A percentile compares a stretch with the other conserved stretches of the same genome.
Conservation (phyloP, 2,329 filamentous ascomycete species). For the Thielaviopsis ethacetica region DNA sequence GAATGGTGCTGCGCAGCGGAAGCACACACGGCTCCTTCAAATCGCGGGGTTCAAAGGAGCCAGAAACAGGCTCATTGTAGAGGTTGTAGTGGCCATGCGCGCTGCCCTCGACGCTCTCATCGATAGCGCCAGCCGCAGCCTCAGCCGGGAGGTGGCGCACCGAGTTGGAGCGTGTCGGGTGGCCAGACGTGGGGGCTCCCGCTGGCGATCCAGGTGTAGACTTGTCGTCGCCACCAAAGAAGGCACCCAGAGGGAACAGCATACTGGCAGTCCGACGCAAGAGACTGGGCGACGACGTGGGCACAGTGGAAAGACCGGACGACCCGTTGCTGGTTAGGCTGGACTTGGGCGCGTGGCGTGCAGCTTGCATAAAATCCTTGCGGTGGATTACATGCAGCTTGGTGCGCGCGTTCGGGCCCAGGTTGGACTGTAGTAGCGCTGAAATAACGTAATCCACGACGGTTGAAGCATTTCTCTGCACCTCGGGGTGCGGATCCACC, state of each 20-base stretch:
- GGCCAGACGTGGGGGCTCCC: conserved; percentile 14
- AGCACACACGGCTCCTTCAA: conserved; percentile 43
- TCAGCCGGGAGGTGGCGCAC: conserved; percentile 8
- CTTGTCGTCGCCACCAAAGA: conserved; percentile 34
- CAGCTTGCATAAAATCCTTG: conserved; percentile 29
- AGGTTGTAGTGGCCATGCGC: conserved; percentile 57
- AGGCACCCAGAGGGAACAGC: conserved; percentile 35
- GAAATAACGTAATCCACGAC: conserved; percentile 77
- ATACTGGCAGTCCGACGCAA: conserved; percentile 48
- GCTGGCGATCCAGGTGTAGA: conserved; percentile 20
- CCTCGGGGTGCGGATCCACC: conserved; percentile 86
- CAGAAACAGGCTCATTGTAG: conserved; percentile 64
- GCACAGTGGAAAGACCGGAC: conserved; percentile 18
- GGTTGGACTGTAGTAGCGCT: conserved; percentile 57
- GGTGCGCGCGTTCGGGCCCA: conserved; percentile 52
- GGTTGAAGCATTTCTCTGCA: conserved; percentile 69
- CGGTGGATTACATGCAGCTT: conserved; percentile 59
- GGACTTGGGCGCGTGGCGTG: conserved; percentile 14
- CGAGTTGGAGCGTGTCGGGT: conserved; percentile 18
- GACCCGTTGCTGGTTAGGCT: conserved; percentile 20
- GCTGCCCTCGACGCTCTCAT: conserved; percentile 54
- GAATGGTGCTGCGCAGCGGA: conserved; percentile 67
- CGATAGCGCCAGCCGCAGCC: conserved; percentile 38
- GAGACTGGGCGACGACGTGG: conserved; percentile 38
- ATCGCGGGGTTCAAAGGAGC: conserved; percentile 51